These are phyloP conservation scores for Boletus eberwhitei DNA, from an alignment of 768 basidiomycete species.

Conservation along the genomic window DNA sequence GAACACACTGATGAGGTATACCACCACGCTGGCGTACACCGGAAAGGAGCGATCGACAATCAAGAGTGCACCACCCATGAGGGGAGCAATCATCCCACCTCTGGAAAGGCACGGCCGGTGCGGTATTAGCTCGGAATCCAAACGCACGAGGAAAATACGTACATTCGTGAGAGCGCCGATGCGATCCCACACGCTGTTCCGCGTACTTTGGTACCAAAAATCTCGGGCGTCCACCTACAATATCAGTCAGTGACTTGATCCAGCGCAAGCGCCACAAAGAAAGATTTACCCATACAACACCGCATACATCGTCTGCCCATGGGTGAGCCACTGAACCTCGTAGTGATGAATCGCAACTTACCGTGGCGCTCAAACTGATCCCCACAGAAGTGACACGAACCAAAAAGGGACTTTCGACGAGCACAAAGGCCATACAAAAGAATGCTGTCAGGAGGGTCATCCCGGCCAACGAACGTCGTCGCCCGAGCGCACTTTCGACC, in stretches of 20 bases:
- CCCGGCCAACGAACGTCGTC: slow-evolving; percentile 67
- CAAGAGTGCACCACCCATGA: slow-evolving; percentile 71
- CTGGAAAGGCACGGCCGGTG: slow-evolving; percentile 34
- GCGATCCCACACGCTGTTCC: slow-evolving; percentile 89
- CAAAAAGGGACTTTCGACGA: slow-evolving; percentile 53
- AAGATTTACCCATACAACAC: slow-evolving; percentile 62
- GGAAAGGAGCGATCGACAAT: slow-evolving; percentile 66
- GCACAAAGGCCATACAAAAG: slow-evolving; percentile 68
- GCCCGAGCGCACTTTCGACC: slow-evolving; percentile 66
- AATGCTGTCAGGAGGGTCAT: slow-evolving; percentile 75
- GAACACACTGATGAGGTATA: slow-evolving; percentile 60
- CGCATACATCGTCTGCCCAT: slow-evolving; percentile 72
- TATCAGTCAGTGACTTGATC: not conserved
- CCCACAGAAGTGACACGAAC: slow-evolving; percentile 70
- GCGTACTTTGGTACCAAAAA: slow-evolving; percentile 80
- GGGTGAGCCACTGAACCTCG: not conserved
- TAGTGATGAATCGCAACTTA: slow-evolving; percentile 6
- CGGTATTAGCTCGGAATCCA: too few species aligned
- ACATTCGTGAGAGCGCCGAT: slow-evolving; percentile 83
- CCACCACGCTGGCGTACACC: slow-evolving; percentile 68
- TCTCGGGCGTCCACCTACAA: slow-evolving; percentile 74
- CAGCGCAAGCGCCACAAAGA: not conserved
- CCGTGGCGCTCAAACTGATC: slow-evolving; percentile 71
- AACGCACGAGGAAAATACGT: slow-evolving; percentile 24
- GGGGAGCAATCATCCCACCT: slow-evolving; percentile 85